These are phyloP conservation scores for Wallacemonas collosoma DNA, from an alignment of 208 protist genomes.

Conservation along the genomic window DNA sequence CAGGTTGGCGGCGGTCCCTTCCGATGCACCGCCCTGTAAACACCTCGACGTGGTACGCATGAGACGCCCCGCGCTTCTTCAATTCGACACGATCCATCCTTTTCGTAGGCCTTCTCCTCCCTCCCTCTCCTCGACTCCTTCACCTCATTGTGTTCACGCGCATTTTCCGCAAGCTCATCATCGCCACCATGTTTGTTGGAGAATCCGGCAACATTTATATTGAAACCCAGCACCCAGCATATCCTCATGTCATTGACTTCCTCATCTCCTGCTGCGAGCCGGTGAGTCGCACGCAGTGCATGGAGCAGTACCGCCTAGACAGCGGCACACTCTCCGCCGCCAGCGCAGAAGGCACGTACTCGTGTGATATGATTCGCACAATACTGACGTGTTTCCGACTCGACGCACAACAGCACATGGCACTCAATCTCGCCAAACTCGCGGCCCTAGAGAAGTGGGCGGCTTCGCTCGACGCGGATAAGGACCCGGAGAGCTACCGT, in stretches of 20 bases:
- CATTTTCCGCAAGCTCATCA: too few relatives aligned
- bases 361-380: constrained; percentile 77
- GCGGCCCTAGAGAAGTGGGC: constrained; percentile 40
- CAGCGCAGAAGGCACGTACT: constrained; percentile 85
- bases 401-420: constrained; percentile 46
- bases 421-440: constrained; percentile 60
- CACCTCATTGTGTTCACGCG: constrained; percentile 11
- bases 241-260: constrained; percentile 78
- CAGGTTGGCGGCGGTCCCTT: too few relatives aligned
- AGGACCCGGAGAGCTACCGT: constrained; percentile 24
- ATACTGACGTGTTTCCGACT: constrained; percentile 81
- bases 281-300: constrained; percentile 77
- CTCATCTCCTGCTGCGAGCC: constrained; percentile 89
- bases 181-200: constrained; percentile 61
- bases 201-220: constrained; percentile 72
- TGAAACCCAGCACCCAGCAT: constrained; percentile 71
- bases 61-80: too few relatives aligned
- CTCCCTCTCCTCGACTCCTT: not conserved
- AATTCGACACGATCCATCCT: not conserved
- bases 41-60: too few relatives aligned
- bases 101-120: constrained; percentile 3
- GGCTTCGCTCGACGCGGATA: constrained; percentile 21
- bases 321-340: constrained; percentile 81
- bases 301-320: constrained; percentile 85
- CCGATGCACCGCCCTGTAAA: too few relatives aligned